Evolutionary conservation across 495 filamentous ascomycete genomes (phyloP).

Genomic region (Penicillium waksmanii): DNA sequence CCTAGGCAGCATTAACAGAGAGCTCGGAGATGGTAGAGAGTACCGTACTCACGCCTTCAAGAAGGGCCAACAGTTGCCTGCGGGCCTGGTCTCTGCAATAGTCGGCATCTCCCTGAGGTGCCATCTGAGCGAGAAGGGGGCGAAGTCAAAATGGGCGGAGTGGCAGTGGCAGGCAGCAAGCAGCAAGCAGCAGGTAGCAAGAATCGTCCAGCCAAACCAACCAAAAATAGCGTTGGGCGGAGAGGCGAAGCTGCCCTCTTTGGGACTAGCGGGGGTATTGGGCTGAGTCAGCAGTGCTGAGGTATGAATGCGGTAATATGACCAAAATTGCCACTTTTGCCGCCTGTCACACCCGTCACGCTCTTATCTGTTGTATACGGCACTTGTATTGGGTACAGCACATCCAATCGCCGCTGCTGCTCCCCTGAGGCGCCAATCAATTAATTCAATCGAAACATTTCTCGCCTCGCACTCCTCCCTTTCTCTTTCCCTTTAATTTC

Average conservation of each 20-base stretch:
- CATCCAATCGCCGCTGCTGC: constrained; percentile 9
- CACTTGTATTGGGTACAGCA: neutral
- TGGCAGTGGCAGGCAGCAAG: neutral
- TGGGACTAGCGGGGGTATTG: constrained; percentile 16
- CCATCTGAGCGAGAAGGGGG: constrained; percentile 44
- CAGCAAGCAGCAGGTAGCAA: too few relatives aligned
- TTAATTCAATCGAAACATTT: constrained; percentile 20
- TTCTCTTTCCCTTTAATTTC: constrained; percentile 4
- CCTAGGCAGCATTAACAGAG: constrained; percentile 56
- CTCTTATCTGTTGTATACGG: neutral
- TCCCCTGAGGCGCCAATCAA: constrained; percentile 29
- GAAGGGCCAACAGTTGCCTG: constrained; percentile 81
- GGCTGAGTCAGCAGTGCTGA: constrained; percentile 16
- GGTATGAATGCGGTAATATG: constrained; percentile 2
- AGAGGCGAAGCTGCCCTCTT: constrained; percentile 15
- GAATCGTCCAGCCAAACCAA: too few relatives aligned
- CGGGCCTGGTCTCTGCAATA: constrained; percentile 81
- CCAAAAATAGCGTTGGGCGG: constrained; percentile 26
- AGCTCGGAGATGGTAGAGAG: constrained; percentile 4
- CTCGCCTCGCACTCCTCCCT: constrained; percentile 14
- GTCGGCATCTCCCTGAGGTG: constrained; percentile 76
- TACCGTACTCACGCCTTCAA: constrained; percentile 83
- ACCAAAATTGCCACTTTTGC: constrained; percentile 1
- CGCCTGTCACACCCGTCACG: neutral
- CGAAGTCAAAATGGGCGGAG: constrained; percentile 5